Percentiles rank a stretch among this genome's conserved stretches.
These are phyloP conservation scores for Streptanthus diversifolius DNA, from an alignment of 345 rosid species.

Conservation along the genomic window DNA sequence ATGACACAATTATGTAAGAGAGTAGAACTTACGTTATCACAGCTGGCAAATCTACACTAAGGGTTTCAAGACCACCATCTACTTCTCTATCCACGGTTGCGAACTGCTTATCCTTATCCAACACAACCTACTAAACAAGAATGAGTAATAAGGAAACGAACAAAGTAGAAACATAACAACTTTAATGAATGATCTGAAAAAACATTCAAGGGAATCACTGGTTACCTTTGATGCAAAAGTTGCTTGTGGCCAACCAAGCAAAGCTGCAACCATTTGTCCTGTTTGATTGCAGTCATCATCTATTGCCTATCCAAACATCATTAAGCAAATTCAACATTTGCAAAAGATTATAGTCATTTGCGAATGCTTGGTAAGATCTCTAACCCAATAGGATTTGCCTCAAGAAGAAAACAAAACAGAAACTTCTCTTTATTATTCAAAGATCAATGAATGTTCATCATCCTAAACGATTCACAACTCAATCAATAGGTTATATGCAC, in stretches of 20 bases:
- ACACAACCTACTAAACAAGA: conserved; percentile 61
- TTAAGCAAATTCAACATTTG: no score
- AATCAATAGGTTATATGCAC: not conserved
- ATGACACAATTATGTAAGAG: not conserved
- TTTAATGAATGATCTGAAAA: not conserved
- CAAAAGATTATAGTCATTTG: no score
- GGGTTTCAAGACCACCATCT: conserved; percentile 89
- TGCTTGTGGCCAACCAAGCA: conserved; percentile 94
- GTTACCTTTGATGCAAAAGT: conserved; percentile 93
- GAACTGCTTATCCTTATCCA: conserved; percentile 63
- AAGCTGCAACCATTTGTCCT: conserved; percentile 95
- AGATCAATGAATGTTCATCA: conserved; percentile 11
- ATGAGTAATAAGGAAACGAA: not conserved
- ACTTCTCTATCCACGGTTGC: conserved; percentile 93
- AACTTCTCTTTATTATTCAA: no score
- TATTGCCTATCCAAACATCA: conserved; percentile 56
- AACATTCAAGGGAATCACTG: not conserved
- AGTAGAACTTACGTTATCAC: conserved; percentile 63
- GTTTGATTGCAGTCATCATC: conserved; percentile 98
- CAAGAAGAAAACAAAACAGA: not conserved
- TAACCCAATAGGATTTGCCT: not conserved
- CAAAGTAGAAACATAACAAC: not conserved
- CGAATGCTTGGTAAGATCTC: not conserved
- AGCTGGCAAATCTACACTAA: conserved; percentile 75
- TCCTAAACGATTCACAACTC: not conserved